Conservation (phyloP, 148 eudicot species). For the Fagopyrum homotropicum region DNA sequence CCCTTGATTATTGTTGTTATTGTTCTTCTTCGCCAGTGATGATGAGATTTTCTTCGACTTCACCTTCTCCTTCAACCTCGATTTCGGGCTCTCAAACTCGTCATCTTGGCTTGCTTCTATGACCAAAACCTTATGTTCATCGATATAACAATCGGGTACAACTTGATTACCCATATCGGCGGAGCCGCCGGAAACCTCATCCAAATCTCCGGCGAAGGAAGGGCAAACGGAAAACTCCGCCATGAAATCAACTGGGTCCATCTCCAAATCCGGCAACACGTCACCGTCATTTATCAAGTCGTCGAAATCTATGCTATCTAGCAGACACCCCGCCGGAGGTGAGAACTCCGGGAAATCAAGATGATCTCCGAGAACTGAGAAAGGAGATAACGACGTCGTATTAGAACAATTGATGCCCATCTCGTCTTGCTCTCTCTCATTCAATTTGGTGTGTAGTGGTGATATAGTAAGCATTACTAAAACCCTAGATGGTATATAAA, state of each 20-base stretch:
- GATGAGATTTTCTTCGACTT: not conserved
- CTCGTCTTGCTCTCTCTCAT: constrained; percentile 24
- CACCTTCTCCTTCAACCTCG: constrained; percentile 7
- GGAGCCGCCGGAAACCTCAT: constrained; percentile 1
- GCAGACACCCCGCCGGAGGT: not conserved
- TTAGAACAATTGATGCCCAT: constrained; percentile 20
- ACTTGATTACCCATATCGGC: constrained; percentile 2
- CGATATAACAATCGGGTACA: not conserved
- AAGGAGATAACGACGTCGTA: not conserved
- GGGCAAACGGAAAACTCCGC: constrained; percentile 9
- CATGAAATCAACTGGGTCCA: constrained; percentile 30
- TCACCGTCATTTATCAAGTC: constrained; percentile 44
- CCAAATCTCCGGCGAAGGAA: constrained; percentile 11
- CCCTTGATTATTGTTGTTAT: constrained; percentile 17
- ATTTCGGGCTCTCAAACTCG: constrained; percentile 17
- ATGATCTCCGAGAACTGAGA: not conserved
- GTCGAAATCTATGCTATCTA: constrained; percentile 46
- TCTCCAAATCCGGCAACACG: constrained; percentile 23
- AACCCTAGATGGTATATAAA: not conserved
- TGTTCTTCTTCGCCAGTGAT: constrained; percentile 7
- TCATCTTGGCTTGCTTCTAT: not conserved
- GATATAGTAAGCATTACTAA: constrained; percentile 41
- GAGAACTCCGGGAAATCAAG: constrained; percentile 31
- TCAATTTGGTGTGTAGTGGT: constrained; percentile 24
- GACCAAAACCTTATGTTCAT: not conserved